These are phyloP conservation scores for Chalaropsis ovoidea DNA, from an alignment of 2,329 filamentous ascomycete genomes.

Conservation along the genomic window DNA sequence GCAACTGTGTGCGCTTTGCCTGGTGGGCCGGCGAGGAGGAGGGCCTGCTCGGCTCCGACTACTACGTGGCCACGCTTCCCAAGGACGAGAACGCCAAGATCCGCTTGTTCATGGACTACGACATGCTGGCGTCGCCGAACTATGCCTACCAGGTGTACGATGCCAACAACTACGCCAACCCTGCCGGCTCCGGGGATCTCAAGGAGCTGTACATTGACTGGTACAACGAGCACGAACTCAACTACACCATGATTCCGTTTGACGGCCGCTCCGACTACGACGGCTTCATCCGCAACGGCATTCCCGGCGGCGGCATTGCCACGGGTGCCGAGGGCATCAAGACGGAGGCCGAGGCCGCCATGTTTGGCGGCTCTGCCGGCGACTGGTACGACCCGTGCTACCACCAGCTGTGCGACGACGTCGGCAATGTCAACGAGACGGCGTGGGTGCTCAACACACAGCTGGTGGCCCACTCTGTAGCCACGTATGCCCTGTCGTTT, in stretches of 20 bases:
- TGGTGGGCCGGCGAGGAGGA: constrained; percentile 62
- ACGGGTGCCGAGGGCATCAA: constrained; percentile 70
- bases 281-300: constrained; percentile 61
- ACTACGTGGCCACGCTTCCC: constrained; percentile 48
- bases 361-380: constrained; percentile 63
- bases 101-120: constrained; percentile 58
- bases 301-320: constrained; percentile 64
- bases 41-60: constrained; percentile 53
- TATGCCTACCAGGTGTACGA: constrained; percentile 61
- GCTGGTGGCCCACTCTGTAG: constrained; percentile 63
- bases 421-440: constrained; percentile 47
- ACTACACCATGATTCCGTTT: constrained; percentile 62
- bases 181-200: constrained; percentile 59
- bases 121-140: constrained; percentile 59
- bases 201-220: constrained; percentile 58
- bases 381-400: constrained; percentile 51
- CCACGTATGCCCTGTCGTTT: constrained; percentile 56
- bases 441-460: constrained; percentile 54
- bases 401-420: constrained; percentile 52
- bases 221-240: constrained; percentile 51
- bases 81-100: constrained; percentile 52
- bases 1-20: constrained; percentile 56
- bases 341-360: constrained; percentile 51
- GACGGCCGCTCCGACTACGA: constrained; percentile 73
- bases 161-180: constrained; percentile 59